Percentiles rank a stretch among this genome's conserved stretches.
Conservation (phyloP, 495 filamentous ascomycete genomes). For the Trichoderma gamsii region DNA sequence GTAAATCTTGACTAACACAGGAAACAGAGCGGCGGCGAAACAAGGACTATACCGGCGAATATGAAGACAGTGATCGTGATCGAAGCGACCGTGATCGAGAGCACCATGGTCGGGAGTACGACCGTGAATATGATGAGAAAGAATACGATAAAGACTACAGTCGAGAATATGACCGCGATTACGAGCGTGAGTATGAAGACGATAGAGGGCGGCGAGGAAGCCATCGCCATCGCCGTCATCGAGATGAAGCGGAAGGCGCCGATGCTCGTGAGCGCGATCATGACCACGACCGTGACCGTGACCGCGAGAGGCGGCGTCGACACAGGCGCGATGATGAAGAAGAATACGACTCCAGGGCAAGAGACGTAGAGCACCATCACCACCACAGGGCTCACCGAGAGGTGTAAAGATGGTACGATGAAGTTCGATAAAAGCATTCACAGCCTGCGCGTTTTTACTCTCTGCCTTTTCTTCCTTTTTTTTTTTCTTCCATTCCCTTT, state of each 20-base stretch:
- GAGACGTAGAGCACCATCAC: conserved; percentile 15
- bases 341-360: conserved; percentile 16
- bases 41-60: conserved; percentile 23
- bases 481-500: neutral
- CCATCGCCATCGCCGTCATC: conserved; percentile 29
- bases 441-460: neutral
- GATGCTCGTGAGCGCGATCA: conserved; percentile 18
- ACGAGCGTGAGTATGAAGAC: conserved; percentile 25
- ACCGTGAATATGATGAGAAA: conserved; percentile 22
- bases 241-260: conserved; percentile 19
- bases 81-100: conserved; percentile 15
- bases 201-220: conserved; percentile 26
- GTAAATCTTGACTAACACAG: neutral
- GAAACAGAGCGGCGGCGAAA: conserved; percentile 20
- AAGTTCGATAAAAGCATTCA: neutral
- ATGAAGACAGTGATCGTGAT: conserved; percentile 17
- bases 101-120: conserved; percentile 24
- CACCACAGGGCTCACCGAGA: conserved; percentile 20
- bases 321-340: conserved; percentile 21
- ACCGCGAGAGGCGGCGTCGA: conserved; percentile 19
- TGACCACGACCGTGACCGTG: conserved; percentile 20
- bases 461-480: neutral
- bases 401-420: neutral
- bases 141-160: conserved; percentile 31
- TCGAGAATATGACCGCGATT: conserved; percentile 21